These are phyloP conservation scores for Penicillium sp. DNA, from an alignment of 2,329 filamentous ascomycete species.

Conservation along the genomic window DNA sequence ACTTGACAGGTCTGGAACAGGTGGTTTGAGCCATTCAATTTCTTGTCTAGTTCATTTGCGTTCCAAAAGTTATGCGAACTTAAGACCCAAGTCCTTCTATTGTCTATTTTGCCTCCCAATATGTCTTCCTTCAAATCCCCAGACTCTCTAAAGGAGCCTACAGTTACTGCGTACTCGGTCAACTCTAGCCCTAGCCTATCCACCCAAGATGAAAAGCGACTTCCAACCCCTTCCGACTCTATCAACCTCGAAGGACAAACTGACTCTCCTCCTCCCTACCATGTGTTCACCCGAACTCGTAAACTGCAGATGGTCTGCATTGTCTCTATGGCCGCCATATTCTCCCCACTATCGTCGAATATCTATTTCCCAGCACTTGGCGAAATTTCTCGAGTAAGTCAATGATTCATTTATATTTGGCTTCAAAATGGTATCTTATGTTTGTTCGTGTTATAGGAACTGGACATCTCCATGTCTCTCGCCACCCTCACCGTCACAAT, in stretches of 20 bases:
- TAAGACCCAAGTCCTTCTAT: not conserved
- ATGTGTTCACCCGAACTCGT: constrained; percentile 39
- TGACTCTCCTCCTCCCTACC: constrained; percentile 26
- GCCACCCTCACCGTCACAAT: constrained; percentile 43
- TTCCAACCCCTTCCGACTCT: constrained; percentile 15
- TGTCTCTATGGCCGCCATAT: constrained; percentile 45
- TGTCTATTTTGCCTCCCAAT: constrained; percentile 5
- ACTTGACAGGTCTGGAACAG: constrained; percentile 1
- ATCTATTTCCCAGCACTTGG: constrained; percentile 53
- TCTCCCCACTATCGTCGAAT: constrained; percentile 50
- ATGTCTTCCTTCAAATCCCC: constrained; percentile 16
- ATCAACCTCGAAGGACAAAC: constrained; percentile 25
- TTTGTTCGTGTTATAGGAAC: constrained; percentile 13
- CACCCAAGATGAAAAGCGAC: constrained; percentile 18
- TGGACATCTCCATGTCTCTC: constrained; percentile 33
- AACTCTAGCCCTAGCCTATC: constrained; percentile 19
- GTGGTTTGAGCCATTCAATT: not conserved
- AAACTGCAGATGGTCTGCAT: constrained; percentile 46
- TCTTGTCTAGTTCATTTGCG: constrained; percentile 9
- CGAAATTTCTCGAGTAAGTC: constrained; percentile 27
- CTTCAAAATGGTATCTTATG: not conserved
- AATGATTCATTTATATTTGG: not conserved
- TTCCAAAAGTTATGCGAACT: constrained; percentile 5
- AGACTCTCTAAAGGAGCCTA: constrained; percentile 16
- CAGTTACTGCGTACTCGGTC: constrained; percentile 11